A percentile compares a stretch with the other conserved stretches of the same genome.
Evolutionary conservation across 2,329 filamentous ascomycete genomes (phyloP).

Genomic region (Pyrenochaeta sp.): DNA sequence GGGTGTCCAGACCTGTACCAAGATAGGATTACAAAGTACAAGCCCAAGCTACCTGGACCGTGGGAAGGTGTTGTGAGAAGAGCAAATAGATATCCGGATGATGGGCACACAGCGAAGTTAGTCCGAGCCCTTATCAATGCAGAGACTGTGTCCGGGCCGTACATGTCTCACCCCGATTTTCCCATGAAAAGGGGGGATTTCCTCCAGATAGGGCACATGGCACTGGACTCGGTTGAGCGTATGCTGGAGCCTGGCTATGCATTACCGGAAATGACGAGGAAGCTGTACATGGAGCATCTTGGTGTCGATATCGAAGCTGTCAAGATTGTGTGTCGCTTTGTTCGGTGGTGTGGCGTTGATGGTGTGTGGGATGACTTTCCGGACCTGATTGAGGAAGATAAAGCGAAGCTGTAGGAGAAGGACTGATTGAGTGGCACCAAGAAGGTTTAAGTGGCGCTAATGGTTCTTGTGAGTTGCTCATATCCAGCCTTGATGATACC

Average conservation of each 20-base stretch:
- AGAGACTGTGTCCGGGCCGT: conserved; percentile 54
- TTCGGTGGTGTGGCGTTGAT: conserved; percentile 14
- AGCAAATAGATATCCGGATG: conserved; percentile 59
- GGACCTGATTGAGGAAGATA: conserved; percentile 8
- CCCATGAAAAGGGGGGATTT: conserved; percentile 58
- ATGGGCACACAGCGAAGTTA: conserved; percentile 80
- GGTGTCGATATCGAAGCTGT: conserved; percentile 12
- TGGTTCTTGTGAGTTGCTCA: not conserved
- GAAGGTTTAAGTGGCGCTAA: not conserved
- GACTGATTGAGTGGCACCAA: not conserved
- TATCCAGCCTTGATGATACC: not conserved
- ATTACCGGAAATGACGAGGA: conserved; percentile 10
- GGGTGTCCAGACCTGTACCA: conserved; percentile 8
- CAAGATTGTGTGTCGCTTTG: conserved; percentile 8
- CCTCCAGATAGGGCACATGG: conserved; percentile 64
- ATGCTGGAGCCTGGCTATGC: conserved; percentile 9
- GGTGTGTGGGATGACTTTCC: conserved; percentile 13
- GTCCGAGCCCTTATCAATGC: conserved; percentile 63
- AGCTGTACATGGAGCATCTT: conserved; percentile 5
- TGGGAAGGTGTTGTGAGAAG: conserved; percentile 6
- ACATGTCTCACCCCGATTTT: conserved; percentile 23
- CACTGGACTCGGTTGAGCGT: conserved; percentile 65
- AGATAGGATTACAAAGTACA: conserved; percentile 6
- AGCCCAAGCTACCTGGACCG: not conserved
- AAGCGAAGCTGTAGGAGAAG: not conserved